These are phyloP conservation scores for Gynochthodes officinalis DNA, from an alignment of 257 asterid species.

Conservation along the genomic window DNA sequence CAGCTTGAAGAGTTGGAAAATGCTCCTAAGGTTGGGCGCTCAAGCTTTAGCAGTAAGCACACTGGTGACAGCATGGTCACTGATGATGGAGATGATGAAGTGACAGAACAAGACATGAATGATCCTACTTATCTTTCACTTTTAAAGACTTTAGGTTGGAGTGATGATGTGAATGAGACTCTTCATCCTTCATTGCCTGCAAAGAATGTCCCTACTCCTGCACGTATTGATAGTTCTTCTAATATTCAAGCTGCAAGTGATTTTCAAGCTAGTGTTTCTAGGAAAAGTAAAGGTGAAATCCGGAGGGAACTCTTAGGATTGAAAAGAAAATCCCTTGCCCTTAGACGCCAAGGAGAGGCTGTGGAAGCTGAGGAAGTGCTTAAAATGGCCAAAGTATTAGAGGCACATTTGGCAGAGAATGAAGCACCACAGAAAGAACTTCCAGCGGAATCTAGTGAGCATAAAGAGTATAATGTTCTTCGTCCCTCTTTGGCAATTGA, in stretches of 20 bases:
- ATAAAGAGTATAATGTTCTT: slow-evolving; percentile 12
- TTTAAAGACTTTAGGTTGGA: slow-evolving; percentile 85
- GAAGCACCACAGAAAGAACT: slow-evolving; percentile 44
- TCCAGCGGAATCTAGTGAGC: slow-evolving; percentile 25
- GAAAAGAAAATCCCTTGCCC: slow-evolving; percentile 74
- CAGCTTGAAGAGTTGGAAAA: slow-evolving; percentile 81
- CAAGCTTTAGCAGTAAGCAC: slow-evolving; percentile 27
- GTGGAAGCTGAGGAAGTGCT: slow-evolving; percentile 86
- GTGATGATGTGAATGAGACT: slow-evolving; percentile 51
- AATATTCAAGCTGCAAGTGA: slow-evolving; percentile 22
- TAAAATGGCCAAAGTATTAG: slow-evolving; percentile 51
- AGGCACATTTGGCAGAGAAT: slow-evolving; percentile 57
- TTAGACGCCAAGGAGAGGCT: slow-evolving; percentile 77
- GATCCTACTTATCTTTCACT: slow-evolving; percentile 72
- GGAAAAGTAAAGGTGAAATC: slow-evolving; percentile 64
- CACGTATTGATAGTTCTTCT: slow-evolving; percentile 19
- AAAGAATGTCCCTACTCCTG: slow-evolving; percentile 22
- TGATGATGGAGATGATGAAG: slow-evolving; percentile 53
- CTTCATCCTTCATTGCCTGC: slow-evolving; percentile 16
- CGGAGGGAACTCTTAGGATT: slow-evolving; percentile 77
- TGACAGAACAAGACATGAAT: slow-evolving; percentile 80
- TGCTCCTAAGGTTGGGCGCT: slow-evolving; percentile 35
- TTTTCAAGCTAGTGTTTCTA: slow-evolving; percentile 30
- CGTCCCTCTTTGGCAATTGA: slow-evolving; percentile 21
- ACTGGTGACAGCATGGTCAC: slow-evolving; percentile 13